A percentile compares a stretch with the other conserved stretches of the same genome.
phyloP scores from a whole-genome alignment of 2,329 filamentous ascomycete species.

The Aspergillus bombycis region DNA sequence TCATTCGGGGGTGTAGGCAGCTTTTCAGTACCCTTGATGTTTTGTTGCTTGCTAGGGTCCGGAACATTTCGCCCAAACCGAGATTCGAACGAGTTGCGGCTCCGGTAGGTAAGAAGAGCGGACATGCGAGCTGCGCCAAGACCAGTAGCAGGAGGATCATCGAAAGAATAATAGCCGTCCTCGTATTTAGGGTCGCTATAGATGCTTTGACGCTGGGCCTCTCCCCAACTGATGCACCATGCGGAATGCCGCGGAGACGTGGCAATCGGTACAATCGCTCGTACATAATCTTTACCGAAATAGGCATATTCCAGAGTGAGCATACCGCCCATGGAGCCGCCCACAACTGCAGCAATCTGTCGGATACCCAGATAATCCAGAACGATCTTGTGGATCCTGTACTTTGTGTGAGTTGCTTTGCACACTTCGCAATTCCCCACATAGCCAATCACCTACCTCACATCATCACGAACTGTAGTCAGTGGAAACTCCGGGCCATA shows the following conservation, averaged over 20 bases:
- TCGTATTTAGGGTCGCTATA: constrained; percentile 99
- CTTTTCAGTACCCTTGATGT: constrained; percentile 70
- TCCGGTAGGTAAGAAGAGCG: constrained; percentile 91
- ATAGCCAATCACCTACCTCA: constrained; percentile 66
- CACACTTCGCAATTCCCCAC: constrained; percentile 5
- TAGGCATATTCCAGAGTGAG: constrained; percentile 66
- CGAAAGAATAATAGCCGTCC: constrained; percentile 89
- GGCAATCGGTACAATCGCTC: constrained; percentile 58
- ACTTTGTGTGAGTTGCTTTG: constrained; percentile 3
- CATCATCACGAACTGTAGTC: constrained; percentile 93
- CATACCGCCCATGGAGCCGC: constrained; percentile 64
- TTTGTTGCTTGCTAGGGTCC: constrained; percentile 80
- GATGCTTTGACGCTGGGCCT: constrained; percentile 68
- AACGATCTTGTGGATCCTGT: constrained; percentile 57
- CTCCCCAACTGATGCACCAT: constrained; percentile 64
- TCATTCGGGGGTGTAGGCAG: constrained; percentile 66
- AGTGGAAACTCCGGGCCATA: constrained; percentile 97
- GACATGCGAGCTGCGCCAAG: constrained; percentile 96
- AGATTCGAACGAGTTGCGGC: constrained; percentile 93
- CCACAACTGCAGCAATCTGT: constrained; percentile 58
- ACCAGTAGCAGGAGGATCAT: constrained; percentile 82
- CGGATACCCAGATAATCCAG: constrained; percentile 58
- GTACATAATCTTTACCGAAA: constrained; percentile 66
- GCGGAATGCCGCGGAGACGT: constrained; percentile 60
- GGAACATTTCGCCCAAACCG: constrained; percentile 92